Evolutionary conservation across 768 basidiomycete species (phyloP).

Genomic region (Leccinum ochraceum): DNA sequence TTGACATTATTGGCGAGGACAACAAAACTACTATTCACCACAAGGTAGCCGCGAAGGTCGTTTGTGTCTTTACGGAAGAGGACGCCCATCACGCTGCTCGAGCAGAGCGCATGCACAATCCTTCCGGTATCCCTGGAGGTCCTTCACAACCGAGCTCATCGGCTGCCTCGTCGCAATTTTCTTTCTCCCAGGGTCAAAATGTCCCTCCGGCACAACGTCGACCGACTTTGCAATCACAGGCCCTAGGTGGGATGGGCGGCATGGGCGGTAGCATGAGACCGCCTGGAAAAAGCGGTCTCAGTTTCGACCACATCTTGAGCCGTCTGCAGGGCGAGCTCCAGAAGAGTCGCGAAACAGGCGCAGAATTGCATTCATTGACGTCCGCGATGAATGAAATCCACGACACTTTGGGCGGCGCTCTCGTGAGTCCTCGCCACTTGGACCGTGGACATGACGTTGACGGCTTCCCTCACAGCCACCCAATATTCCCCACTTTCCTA

Average conservation of each 20-base stretch:
- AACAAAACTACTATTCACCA: constrained; percentile 98
- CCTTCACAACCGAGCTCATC: constrained; percentile 39
- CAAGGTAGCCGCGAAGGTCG: constrained; percentile 94
- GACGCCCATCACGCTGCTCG: constrained; percentile 78
- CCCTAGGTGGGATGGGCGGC: constrained; percentile 70
- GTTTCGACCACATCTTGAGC: constrained; percentile 89
- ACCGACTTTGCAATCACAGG: constrained; percentile 58
- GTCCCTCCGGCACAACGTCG: constrained; percentile 49
- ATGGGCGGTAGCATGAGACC: constrained; percentile 71
- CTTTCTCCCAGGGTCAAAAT: constrained; percentile 40
- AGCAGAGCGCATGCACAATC: constrained; percentile 63
- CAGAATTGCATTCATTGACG: constrained; percentile 77
- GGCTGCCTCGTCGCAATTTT: constrained; percentile 36
- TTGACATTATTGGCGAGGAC: constrained; percentile 98
- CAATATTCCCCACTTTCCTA: constrained; percentile 62
- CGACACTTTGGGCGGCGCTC: constrained; percentile 82
- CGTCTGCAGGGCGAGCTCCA: constrained; percentile 92
- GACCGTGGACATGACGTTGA: background rate
- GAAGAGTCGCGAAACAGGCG: constrained; percentile 91
- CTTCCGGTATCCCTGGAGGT: constrained; percentile 27
- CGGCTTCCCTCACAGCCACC: constrained; percentile 46
- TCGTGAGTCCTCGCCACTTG: constrained; percentile 50
- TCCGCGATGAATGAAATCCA: constrained; percentile 88
- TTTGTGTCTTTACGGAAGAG: constrained; percentile 84
- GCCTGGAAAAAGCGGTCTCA: constrained; percentile 83